Conservation (phyloP, 2,329 filamentous ascomycete species). For the Aspergillus calidoustus region DNA sequence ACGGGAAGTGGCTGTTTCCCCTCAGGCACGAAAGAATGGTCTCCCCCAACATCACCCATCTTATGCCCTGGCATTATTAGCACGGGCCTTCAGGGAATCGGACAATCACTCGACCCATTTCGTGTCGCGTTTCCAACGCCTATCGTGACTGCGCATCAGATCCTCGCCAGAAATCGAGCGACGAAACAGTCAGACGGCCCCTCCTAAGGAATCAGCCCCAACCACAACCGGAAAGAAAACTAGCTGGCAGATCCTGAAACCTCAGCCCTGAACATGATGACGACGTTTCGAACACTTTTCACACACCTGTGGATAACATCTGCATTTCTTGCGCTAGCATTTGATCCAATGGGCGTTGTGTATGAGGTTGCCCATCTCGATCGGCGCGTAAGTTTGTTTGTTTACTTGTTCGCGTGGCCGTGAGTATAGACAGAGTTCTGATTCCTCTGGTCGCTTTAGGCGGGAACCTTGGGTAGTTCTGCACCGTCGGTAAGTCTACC, state of each 20-base stretch:
- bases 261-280: neutral
- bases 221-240: neutral
- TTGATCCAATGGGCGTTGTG: slow-evolving; percentile 10
- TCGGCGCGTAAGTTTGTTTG: slow-evolving; percentile 5
- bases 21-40: neutral
- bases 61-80: neutral
- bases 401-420: neutral
- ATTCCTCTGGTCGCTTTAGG: slow-evolving; percentile 4
- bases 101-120: neutral
- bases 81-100: too few species aligned
- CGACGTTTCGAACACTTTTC: neutral
- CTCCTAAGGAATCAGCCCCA: neutral
- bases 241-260: neutral
- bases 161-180: neutral
- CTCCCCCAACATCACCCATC: neutral
- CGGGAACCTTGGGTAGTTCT: slow-evolving; percentile 14
- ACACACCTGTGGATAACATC: slow-evolving; percentile 9
- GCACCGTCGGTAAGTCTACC: slow-evolving; percentile 17
- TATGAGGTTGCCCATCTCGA: slow-evolving; percentile 10
- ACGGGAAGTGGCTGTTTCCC: neutral
- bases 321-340: slow-evolving; percentile 1
- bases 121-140: neutral
- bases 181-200: neutral
- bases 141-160: neutral
- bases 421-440: neutral